Evolutionary conservation across 228 moss, liverwort and hornwort genomes (phyloP).

Genomic region (Sphagnum magellanicum): DNA sequence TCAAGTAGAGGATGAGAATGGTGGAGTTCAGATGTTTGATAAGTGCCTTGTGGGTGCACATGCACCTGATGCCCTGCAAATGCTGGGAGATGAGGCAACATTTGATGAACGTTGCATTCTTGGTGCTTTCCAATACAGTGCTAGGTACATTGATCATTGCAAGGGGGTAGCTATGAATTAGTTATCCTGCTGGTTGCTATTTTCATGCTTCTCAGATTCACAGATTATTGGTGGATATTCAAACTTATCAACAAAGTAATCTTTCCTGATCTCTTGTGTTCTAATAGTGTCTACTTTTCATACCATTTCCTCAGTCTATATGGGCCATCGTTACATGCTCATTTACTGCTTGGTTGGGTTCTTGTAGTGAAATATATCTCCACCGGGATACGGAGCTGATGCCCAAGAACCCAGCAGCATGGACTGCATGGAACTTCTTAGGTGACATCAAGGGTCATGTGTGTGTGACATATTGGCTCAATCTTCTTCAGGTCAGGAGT

Average conservation of each 20-base stretch:
- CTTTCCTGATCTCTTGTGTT: no score
- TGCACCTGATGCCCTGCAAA: constrained; percentile 75
- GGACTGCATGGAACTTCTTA: constrained; percentile 95
- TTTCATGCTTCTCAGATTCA: no score
- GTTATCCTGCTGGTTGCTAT: no score
- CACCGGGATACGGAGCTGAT: constrained; percentile 73
- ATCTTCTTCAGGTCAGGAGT: constrained; percentile 57
- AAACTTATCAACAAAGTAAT: no score
- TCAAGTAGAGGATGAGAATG: constrained; percentile 60
- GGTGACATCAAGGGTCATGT: constrained; percentile 63
- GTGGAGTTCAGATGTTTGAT: constrained; percentile 60
- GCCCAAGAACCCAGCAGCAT: constrained; percentile 72
- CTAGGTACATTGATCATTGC: constrained; percentile 32
- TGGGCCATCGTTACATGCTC: no score
- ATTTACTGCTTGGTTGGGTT: not conserved
- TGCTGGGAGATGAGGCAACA: constrained; percentile 67
- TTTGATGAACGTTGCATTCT: constrained; percentile 55
- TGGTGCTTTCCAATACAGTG: constrained; percentile 70
- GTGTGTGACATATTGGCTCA: constrained; percentile 88
- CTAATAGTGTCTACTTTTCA: no score
- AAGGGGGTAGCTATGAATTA: no score
- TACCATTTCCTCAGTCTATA: no score
- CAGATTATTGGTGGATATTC: no score
- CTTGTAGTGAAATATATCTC: constrained; percentile 64
- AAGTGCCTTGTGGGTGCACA: constrained; percentile 85